Base-by-base conservation (phyloP, 139 green algal genomes). In the Penium margaritaceum region DNA sequence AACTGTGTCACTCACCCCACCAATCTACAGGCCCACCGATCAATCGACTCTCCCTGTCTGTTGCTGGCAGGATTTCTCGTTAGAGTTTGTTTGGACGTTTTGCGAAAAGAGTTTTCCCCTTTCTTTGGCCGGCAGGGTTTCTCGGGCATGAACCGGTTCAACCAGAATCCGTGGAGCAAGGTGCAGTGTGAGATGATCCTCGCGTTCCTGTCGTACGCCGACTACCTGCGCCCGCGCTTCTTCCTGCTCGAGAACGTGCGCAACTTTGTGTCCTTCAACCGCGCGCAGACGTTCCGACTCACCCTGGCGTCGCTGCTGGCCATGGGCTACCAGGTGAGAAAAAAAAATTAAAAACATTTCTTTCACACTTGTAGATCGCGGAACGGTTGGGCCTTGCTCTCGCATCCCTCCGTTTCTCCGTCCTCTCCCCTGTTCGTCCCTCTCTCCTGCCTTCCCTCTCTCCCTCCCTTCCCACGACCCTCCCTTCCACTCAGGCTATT, bases 201-300 rank as follows among this genome's bases (percentile, higher is more conserved):
- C 47, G 5, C 44, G 5, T 21, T 21, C 80, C 80, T 96, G 29
- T 93, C 85, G 12, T 97, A 88, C 78, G 83, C 81, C 53, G 92
- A 97, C 83, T 94, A 95, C 72, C 95, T 96, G 84, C 85, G 92
- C 14, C 91, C 92, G 1, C 84, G 89, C 63, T 97, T 90, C 83
- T 97, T 95, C 84, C 85, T 97, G 66, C 87, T 96, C 69, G 92
- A 97, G 84, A 97, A 97, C 75, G 92, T 97, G 63, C 86, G 90
- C 68, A 96, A 95, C 83, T 97, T 97, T 85, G 92, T 96, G 30
- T 85, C 70, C 62, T 90, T 96, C 84, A 97, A 96, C 86, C 94
- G 94, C 77, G 88, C 78, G 53, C 89, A 90, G 79, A 96, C 90
- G 55, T 97, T 97, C 85, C 81, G 92, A 39, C 85, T 97, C 27